Evolutionary conservation across 2,329 filamentous ascomycete species (phyloP).

Genomic region (Hyphodiscus sp.): DNA sequence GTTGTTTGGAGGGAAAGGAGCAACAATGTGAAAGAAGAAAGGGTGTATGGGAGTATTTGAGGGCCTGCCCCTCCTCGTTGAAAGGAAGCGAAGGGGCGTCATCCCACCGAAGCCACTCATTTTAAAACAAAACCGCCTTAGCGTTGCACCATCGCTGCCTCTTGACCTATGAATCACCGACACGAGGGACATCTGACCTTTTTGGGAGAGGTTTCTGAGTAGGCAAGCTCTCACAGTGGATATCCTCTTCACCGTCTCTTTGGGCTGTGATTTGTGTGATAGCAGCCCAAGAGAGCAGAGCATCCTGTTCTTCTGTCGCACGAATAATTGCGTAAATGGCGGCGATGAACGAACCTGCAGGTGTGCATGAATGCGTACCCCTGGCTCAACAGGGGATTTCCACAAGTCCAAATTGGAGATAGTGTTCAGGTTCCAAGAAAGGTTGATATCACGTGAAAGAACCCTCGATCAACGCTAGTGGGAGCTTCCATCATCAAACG

Average conservation of each 20-base stretch:
- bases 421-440: background rate
- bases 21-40: conserved; percentile 3
- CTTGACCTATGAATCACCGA: conserved; percentile 22
- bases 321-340: background rate
- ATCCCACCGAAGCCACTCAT: conserved; percentile 3
- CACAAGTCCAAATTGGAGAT: too few relatives aligned
- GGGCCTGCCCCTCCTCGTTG: conserved; percentile 4
- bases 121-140: conserved; percentile 18
- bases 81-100: background rate
- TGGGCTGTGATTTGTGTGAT: background rate
- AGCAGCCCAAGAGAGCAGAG: background rate
- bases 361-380: background rate
- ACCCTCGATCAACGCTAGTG: background rate
- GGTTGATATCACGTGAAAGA: background rate
- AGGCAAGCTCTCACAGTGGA: background rate
- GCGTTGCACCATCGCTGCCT: conserved; percentile 14
- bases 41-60: background rate
- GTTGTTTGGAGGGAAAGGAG: background rate
- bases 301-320: background rate
- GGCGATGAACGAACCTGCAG: conserved; percentile 2
- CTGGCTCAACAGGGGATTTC: background rate
- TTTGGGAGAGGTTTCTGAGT: too few relatives aligned
- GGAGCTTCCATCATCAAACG: conserved; percentile 16
- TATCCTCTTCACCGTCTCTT: conserved; percentile 14
- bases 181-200: conserved; percentile 23